Conservation (phyloP, 441 rosid species). For the Gossypium laxum region DNA sequence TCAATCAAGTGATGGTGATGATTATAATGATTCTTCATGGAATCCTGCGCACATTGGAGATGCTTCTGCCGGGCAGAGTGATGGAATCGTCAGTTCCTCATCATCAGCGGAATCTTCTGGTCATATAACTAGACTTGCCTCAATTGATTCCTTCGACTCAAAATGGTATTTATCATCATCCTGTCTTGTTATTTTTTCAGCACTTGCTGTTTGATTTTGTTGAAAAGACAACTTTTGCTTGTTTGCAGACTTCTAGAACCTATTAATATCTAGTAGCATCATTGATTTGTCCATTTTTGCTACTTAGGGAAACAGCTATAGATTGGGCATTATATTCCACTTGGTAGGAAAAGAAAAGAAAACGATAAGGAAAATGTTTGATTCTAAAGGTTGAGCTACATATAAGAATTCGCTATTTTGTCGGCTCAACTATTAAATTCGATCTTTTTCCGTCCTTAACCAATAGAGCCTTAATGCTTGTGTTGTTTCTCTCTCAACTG, state of each 20-base stretch:
- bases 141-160: conserved; percentile 92
- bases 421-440: not conserved
- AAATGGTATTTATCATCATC: conserved; percentile 57
- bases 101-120: conserved; percentile 45
- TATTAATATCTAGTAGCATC: not conserved
- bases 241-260: not conserved
- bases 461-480: conserved; percentile 6
- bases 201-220: conserved; percentile 1
- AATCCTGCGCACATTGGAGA: conserved; percentile 71
- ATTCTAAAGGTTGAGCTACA: not conserved
- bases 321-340: not conserved
- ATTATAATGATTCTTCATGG: conserved; percentile 53
- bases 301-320: not conserved
- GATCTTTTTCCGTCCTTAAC: not conserved
- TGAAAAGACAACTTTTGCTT: not conserved
- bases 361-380: not conserved
- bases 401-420: not conserved
- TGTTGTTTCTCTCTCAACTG: not conserved
- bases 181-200: conserved; percentile 8
- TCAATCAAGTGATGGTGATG: conserved; percentile 54
- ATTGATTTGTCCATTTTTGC: not conserved
- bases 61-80: conserved; percentile 37
- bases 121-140: conserved; percentile 76
- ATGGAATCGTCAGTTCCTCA: conserved; percentile 39
- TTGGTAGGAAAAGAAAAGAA: not conserved